Conservation (phyloP, 306 rosid species). For the Spatholobus suberectus region DNA sequence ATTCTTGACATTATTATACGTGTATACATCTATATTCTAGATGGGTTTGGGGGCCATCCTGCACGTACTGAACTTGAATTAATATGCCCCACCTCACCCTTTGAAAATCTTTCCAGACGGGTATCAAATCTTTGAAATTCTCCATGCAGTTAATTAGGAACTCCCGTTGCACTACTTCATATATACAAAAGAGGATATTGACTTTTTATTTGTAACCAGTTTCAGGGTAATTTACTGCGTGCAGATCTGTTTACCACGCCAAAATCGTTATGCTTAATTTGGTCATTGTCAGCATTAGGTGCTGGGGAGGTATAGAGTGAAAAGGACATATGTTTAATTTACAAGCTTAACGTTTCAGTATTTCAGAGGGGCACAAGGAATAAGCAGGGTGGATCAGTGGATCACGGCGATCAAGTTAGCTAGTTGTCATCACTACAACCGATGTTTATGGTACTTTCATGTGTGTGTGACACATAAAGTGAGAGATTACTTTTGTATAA, state of each 20-base stretch:
- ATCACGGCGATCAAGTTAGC: slow-evolving; percentile 27
- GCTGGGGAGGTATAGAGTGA: background rate
- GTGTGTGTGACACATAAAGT: background rate
- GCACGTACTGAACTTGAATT: background rate
- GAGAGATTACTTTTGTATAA: background rate
- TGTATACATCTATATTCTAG: slow-evolving; percentile 4
- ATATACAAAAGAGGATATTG: background rate
- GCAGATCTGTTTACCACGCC: slow-evolving; percentile 26
- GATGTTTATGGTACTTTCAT: background rate
- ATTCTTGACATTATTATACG: slow-evolving; percentile 14
- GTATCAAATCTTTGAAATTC: slow-evolving; percentile 37
- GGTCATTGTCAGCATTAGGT: slow-evolving; percentile 30
- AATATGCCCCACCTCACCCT: slow-evolving; percentile 19
- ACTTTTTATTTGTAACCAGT: background rate
- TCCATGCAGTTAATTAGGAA: slow-evolving; percentile 5
- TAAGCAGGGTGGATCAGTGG: background rate
- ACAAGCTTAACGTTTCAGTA: slow-evolving; percentile 27
- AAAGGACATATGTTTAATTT: slow-evolving; percentile 29
- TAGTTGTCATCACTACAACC: slow-evolving; percentile 36
- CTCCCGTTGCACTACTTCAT: background rate
- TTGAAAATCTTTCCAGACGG: slow-evolving; percentile 23
- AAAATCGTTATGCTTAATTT: slow-evolving; percentile 15
- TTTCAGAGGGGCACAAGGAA: slow-evolving; percentile 30
- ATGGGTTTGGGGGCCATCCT: slow-evolving; percentile 36
- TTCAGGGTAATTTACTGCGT: background rate